Base-by-base conservation (phyloP, 2,329 filamentous ascomycete species). In the Berkeleyomyces rouxiae region DNA sequence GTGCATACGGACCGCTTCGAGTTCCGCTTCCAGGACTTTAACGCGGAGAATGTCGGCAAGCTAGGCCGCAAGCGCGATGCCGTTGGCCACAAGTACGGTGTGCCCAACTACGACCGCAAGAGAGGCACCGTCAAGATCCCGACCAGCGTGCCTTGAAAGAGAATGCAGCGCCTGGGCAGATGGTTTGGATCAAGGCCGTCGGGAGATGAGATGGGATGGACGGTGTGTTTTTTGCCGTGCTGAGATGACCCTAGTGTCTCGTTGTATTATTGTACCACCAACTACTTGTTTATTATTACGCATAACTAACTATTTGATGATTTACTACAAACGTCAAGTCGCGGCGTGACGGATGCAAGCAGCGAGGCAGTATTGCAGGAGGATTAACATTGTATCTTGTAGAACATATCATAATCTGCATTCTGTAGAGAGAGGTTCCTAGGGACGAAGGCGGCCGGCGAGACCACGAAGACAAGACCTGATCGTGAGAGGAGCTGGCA, bases 91-190 rank as follows among this genome's bases (percentile, higher is more conserved):
- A 75, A 82, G 65, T 87, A 87, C 67, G 84, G 84, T 65, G 78
- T 78, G 65, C 84, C 84, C 9, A 75, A 77, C 66, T 76, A 81
- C 69, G 84, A 87, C 69, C 78, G 84, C 63, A 81, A 78, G 73
- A 80, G 78, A 67, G 83, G 81, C n/a, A 69, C 79, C 70, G 72
- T 85, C 74, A 87, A 86, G 78, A 86, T 87, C 69, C 84, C 84
- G 31, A 85, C 79, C 43, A 79, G 76, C 61, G 82, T 86, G 62
- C 79, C 78, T 65, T 82, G 67, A 76, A 55, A 53, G 33, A 53
- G 5, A 37, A 23, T 13, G 9, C 23, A 23, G 31, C 4, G 31
- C n/a, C 23, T 23, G 3, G 4, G 44, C 6, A 47, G 31, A 16
- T 9, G 7, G 7, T 47, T 47, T 47, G 44, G n/a, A 23, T 47